phyloP scores from a whole-genome alignment of 139 green algal genomes.

The Chlamydomonas asymmetrica region DNA sequence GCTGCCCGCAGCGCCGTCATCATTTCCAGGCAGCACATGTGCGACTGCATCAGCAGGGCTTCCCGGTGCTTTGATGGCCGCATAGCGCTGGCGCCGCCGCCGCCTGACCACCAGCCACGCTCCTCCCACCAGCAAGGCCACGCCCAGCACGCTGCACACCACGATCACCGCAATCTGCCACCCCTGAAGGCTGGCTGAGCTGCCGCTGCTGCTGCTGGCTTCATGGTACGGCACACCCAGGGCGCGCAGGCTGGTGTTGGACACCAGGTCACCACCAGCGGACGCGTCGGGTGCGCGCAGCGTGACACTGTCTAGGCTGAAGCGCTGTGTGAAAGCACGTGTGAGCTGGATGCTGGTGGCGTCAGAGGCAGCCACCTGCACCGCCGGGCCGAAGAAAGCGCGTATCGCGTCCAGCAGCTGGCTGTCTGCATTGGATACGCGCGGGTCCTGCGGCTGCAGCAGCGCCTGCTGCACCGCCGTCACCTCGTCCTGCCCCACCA shows the following conservation, averaged over 20 bases:
- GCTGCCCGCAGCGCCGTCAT: too few species aligned
- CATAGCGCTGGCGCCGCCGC: not conserved
- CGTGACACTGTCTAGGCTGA: not conserved
- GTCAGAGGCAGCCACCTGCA: not conserved
- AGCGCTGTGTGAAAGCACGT: not conserved
- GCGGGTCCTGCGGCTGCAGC: not conserved
- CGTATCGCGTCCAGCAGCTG: not conserved
- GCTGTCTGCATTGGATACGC: not conserved
- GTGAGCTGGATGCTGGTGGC: not conserved
- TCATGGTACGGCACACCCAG: not conserved
- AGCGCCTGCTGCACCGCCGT: constrained; percentile 1
- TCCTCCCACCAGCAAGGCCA: not conserved
- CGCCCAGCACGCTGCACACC: constrained; percentile 3
- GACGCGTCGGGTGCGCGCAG: constrained; percentile 3
- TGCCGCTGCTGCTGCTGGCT: not conserved
- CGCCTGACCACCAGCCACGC: not conserved
- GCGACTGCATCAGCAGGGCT: too few species aligned
- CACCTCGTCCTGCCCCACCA: constrained; percentile 3
- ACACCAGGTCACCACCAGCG: not conserved
- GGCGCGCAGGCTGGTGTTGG: not conserved
- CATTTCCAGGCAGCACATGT: too few species aligned
- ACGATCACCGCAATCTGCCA: constrained; percentile 4
- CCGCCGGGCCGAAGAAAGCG: not conserved
- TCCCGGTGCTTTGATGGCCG: too few species aligned
- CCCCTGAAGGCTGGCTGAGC: not conserved